Base-by-base conservation (phyloP, 768 basidiomycete species). In the Hortiboletus campestris region DNA sequence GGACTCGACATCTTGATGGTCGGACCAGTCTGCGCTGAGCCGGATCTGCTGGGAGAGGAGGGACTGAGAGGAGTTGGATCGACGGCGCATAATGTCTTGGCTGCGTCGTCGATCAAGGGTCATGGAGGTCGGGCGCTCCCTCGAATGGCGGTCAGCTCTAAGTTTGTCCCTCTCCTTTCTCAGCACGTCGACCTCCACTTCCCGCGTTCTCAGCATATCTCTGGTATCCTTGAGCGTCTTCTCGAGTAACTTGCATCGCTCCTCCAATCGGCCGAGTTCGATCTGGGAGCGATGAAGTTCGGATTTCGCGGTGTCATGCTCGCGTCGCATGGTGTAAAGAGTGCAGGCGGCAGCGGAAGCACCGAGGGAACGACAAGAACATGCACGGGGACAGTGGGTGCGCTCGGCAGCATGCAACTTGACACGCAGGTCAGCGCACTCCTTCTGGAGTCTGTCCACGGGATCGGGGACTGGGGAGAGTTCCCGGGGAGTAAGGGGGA, bases 241-340 rank as follows among this genome's bases (percentile, higher is more conserved):
- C 63, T 90, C 88, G 46, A 89, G 75, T 65, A 77, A 68, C 67
- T 76, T 80, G 70, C 81, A 86, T 16, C 82, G 78, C 58, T 89
- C 88, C 51, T 85, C 79, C 34, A 85, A 72, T 45, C 79, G 81
- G 29, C 78, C 69, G 20, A 82, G 74, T 47, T 87, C 83, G 52
- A 75, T 70, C 58, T 79, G 79, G 13, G 82, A 76, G 55, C 78
- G 79, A 47, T 79, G 75, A 35, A 85, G 77, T 53, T 85, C 82
- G 57, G 77, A 73, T 67, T 80, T 83, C 46, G 79, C 75, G 53
- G 74, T 68, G 67, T 84, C 84, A 55, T 83, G 74, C 64, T 85
- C 81, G 64, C 84, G 78, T 72, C 75, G 74, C 75, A 74, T 65
- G 66, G 72, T 63, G 61, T 69, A 64, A 63, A 72, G 64, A 63